Base-by-base conservation (phyloP, 495 filamentous ascomycete genomes). In the Xylaria venustula region DNA sequence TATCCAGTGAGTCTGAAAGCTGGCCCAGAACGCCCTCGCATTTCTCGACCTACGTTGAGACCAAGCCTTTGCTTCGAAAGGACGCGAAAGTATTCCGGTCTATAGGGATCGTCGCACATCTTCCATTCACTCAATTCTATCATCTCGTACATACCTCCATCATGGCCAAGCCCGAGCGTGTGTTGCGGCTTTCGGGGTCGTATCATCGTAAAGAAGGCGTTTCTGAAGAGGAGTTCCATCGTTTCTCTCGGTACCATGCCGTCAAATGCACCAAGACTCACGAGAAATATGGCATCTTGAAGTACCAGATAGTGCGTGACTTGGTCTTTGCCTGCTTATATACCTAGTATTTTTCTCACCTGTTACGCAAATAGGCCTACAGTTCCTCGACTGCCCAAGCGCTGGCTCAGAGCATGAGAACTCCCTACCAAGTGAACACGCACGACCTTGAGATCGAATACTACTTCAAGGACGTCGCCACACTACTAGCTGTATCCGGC, bases 101-200 rank as follows among this genome's bases (percentile, higher is more conserved):
- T 40, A 15, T 15, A 8, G 37, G 15, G 37, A 40, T 3, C 15
- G 14, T 15, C 14, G 37, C 37, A 3, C 37, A 40, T 40, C 37
- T 3, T 40, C 37, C 37, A 40, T 40, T 40, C 37, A 40, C 15
- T 12, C 7, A 9, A 4, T 34, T 15, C 37, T 40, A 40, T 40
- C 37, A 8, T 15, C 14, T 7, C 37, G 37, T 40, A 11, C 37
- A 3, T 40, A 40, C 37, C 7, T 34, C 11, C 8, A 52, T 34
- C 48, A 52, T 52, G 48, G 48, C 48, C 25, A 30, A 52, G 30
- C 23, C 25, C 8, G 48, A 52, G 48, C 48, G 48, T 52, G 48
- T 52, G 15, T n/a, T 52, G 22, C 48, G 23, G 3, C 4, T 52
- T 30, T 30, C 48, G 7, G 48, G 48, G 25, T 8, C 25, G 3